Conservation (phyloP, 345 rosid species). For the Linum tenue region DNA sequence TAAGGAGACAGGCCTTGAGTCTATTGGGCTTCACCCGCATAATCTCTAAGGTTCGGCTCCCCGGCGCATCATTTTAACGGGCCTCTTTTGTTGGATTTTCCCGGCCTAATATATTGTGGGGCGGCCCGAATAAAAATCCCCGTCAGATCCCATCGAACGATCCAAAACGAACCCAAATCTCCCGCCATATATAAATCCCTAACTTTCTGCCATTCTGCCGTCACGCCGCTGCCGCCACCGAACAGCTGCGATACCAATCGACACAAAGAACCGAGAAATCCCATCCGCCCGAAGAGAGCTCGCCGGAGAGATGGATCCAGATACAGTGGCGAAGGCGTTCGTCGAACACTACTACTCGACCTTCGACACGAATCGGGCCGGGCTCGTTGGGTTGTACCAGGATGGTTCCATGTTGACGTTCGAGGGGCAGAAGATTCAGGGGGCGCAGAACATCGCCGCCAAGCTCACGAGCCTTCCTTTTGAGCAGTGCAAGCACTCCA, state of each 20-base stretch:
- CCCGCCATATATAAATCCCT: not conserved
- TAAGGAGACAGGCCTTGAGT: no score
- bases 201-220: not conserved
- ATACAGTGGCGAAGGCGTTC: slow-evolving; percentile 4
- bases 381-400: not conserved
- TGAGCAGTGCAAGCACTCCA: slow-evolving; percentile 6
- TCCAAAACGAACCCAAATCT: no score
- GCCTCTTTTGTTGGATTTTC: no score
- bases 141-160: no score
- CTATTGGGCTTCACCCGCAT: no score
- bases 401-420: slow-evolving; percentile 5
- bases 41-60: no score
- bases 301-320: slow-evolving; percentile 1
- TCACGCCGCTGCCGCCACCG: not conserved
- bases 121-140: no score
- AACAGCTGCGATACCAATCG: not conserved
- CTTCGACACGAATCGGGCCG: slow-evolving; percentile 2
- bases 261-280: not conserved
- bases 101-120: no score
- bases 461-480: slow-evolving; percentile 13
- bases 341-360: slow-evolving; percentile 12
- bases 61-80: no score
- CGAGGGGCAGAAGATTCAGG: slow-evolving; percentile 10
- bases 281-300: not conserved
- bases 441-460: slow-evolving; percentile 3